Base-by-base conservation (phyloP, 306 rosid species). In the Vigna nakashimae region DNA sequence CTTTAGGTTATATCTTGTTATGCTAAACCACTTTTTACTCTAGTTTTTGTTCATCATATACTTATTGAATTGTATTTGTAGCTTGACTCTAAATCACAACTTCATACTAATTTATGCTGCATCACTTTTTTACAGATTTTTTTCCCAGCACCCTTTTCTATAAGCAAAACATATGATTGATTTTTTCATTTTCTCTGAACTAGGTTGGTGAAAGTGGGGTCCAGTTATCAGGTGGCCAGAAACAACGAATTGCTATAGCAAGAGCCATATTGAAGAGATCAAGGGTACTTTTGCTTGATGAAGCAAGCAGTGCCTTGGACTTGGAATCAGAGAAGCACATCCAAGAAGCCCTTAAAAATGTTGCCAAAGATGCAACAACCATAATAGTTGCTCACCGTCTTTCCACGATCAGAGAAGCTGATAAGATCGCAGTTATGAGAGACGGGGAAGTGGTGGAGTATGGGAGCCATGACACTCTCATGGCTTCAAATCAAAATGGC, bases 271-370 rank as follows among this genome's bases (percentile, higher is more conserved):
- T 95, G 71, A 95, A 91, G 89, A 91, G 79, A 79, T 86, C 97
- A 72, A 91, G 85, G 67, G 84, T 95, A 15, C 71, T 92, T 51
- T 80, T 91, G 20, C 90, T 92, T 82, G 98, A 95, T 85, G 98
- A 95, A 84, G 97, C 98, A 80, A 92, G 97, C 82, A 95, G 97
- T 87, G 93, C 96, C 46, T 69, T 92, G 81, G 98, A 92, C 84
- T 80, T 88, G 74, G 97, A 94, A 80, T 89, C 98, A 56, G 97
- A 89, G 87, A 85, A 83, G 45, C 91, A 89, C 80, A 86, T 92
- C 56, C 93, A 95, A 86, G 85, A 83, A 18, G 93, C 98, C 46
- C 85, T 92, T 1, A 82, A 69, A 69, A 86, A 87, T 45, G 84
- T 82, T 34, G 60, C 88, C 12, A 81, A 82, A 59, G 77, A 82